Conservation (phyloP, 2,329 filamentous ascomycete species). For the Nothophaeocryptopus gaeumannii region DNA sequence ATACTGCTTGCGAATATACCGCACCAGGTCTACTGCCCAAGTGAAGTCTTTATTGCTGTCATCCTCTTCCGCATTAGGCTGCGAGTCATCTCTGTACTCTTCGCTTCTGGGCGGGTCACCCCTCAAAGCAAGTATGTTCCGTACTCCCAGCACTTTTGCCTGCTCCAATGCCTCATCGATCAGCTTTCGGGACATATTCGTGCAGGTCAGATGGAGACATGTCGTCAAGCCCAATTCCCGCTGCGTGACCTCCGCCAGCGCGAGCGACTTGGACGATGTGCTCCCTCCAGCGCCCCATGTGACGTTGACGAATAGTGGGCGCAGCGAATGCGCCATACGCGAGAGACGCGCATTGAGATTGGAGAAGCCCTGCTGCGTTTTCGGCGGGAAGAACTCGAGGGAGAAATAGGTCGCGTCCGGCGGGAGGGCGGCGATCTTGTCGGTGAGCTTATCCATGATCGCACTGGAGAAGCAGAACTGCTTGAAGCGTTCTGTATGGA, state of each 20-base stretch:
- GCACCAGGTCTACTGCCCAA: slow-evolving; percentile 85
- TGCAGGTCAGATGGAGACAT: slow-evolving; percentile 93
- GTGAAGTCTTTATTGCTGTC: slow-evolving; percentile 73
- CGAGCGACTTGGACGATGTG: slow-evolving; percentile 84
- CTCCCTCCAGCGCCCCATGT: slow-evolving; percentile 97
- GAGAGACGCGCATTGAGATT: slow-evolving; percentile 91
- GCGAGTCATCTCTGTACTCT: slow-evolving; percentile 72
- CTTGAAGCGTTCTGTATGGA: too few relatives aligned
- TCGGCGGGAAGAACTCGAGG: slow-evolving; percentile 98
- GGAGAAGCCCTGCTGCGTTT: slow-evolving; percentile 91
- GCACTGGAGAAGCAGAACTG: slow-evolving; percentile 7
- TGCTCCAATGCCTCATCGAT: slow-evolving; percentile 88
- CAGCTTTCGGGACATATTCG: slow-evolving; percentile 86
- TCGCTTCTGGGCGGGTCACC: slow-evolving; percentile 87
- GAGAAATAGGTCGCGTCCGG: slow-evolving; percentile 84
- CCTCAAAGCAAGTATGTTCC: slow-evolving; percentile 88
- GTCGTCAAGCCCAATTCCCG: slow-evolving; percentile 88
- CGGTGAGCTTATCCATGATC: slow-evolving; percentile 61
- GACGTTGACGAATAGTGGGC: slow-evolving; percentile 92
- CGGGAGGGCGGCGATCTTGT: slow-evolving; percentile 89
- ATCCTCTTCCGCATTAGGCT: slow-evolving; percentile 56
- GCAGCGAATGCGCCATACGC: slow-evolving; percentile 88
- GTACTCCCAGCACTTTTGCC: slow-evolving; percentile 83
- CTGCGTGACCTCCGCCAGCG: slow-evolving; percentile 93
- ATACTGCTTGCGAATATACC: slow-evolving; percentile 79